These are phyloP conservation scores for Caryopteris hybrid DNA, from an alignment of 305 asterid genomes.

Conservation along the genomic window DNA sequence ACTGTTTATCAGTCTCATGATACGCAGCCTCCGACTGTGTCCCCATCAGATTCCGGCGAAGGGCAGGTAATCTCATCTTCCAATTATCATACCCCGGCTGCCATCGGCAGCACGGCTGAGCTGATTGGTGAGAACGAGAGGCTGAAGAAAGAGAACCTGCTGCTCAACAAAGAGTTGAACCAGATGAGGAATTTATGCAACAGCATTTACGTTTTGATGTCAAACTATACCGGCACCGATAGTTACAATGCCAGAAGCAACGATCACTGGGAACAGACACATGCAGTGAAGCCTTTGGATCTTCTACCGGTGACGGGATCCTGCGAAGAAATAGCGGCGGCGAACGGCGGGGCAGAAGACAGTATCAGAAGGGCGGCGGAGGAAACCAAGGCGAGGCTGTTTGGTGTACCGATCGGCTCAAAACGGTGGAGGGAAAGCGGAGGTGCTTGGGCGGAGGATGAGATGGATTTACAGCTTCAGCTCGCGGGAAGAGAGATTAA, in stretches of 20 bases:
- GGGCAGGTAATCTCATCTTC: constrained; percentile 68
- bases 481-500: constrained; percentile 46
- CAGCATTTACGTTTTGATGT: constrained; percentile 54
- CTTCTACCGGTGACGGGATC: constrained; percentile 32
- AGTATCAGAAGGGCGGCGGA: constrained; percentile 32
- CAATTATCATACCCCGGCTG: constrained; percentile 26
- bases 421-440: constrained; percentile 55
- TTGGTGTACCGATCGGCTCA: constrained; percentile 52
- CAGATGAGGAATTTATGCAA: constrained; percentile 64
- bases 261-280: constrained; percentile 5
- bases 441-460: constrained; percentile 16
- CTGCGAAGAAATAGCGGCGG: constrained; percentile 26
- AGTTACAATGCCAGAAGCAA: not conserved
- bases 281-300: constrained; percentile 35
- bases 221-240: constrained; percentile 28
- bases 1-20: constrained; percentile 2
- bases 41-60: constrained; percentile 64
- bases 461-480: constrained; percentile 53
- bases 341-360: constrained; percentile 17
- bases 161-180: constrained; percentile 64
- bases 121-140: constrained; percentile 84
- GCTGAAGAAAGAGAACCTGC: constrained; percentile 62
- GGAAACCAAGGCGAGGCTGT: constrained; percentile 44
- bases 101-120: constrained; percentile 35
- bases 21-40: constrained; percentile 26